Evolutionary conservation across 495 filamentous ascomycete genomes (phyloP).

Genomic region (Immersiella caudata): DNA sequence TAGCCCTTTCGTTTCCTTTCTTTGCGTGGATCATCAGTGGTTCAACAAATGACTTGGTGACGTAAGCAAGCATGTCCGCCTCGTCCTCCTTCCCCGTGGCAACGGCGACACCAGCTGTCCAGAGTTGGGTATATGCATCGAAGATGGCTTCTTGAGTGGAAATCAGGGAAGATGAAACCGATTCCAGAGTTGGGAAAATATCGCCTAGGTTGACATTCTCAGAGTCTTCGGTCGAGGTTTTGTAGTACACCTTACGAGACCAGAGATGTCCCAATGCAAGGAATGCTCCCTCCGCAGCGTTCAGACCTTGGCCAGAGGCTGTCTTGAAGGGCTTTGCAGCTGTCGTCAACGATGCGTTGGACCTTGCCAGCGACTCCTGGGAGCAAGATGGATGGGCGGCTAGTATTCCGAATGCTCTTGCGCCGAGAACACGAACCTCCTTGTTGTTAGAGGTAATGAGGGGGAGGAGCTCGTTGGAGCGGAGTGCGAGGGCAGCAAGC

Average conservation of each 20-base stretch:
- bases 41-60: constrained; percentile 49
- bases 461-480: constrained; percentile 54
- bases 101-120: constrained; percentile 60
- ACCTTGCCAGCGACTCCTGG: constrained; percentile 26
- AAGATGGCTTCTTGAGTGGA: constrained; percentile 55
- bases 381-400: constrained; percentile 61
- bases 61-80: background rate
- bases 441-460: constrained; percentile 70
- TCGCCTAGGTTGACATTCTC: constrained; percentile 5
- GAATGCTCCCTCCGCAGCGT: constrained; percentile 42
- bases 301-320: constrained; percentile 41
- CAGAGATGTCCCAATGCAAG: constrained; percentile 35
- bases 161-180: constrained; percentile 18
- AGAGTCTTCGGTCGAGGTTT: background rate
- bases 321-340: constrained; percentile 30
- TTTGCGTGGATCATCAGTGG: constrained; percentile 68
- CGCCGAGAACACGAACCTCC: constrained; percentile 61
- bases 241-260: constrained; percentile 37
- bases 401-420: constrained; percentile 77
- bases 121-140: constrained; percentile 71
- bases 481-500: constrained; percentile 52
- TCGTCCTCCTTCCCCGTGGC: background rate
- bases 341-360: constrained; percentile 16
- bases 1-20: constrained; percentile 78
- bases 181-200: constrained; percentile 30